Evolutionary conservation across 768 basidiomycete species (phyloP).

Genomic region (Filobasidium wieringae): DNA sequence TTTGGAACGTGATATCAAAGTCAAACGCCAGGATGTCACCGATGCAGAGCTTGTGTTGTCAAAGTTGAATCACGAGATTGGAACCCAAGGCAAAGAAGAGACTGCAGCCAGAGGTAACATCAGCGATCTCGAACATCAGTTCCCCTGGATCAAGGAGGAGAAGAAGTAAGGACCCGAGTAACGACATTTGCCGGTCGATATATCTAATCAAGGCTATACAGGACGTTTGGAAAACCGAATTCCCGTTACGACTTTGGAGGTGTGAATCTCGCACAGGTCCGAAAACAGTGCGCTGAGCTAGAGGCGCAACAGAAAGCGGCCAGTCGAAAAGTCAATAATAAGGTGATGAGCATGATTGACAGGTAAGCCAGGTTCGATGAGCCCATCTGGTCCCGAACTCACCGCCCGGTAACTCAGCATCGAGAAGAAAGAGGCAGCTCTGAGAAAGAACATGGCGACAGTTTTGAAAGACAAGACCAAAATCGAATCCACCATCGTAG

Average conservation of each 20-base stretch:
- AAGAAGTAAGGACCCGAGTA: slow-evolving; percentile 53
- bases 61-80: slow-evolving; percentile 60
- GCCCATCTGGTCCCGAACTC: background rate
- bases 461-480: slow-evolving; percentile 87
- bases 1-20: slow-evolving; percentile 69
- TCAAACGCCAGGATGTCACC: slow-evolving; percentile 58
- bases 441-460: slow-evolving; percentile 75
- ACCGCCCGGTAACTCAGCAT: slow-evolving; percentile 47
- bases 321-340: slow-evolving; percentile 92
- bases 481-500: slow-evolving; percentile 84
- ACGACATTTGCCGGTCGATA: background rate
- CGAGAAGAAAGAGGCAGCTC: slow-evolving; percentile 78
- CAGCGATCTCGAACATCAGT: slow-evolving; percentile 61
- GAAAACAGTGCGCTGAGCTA: slow-evolving; percentile 59
- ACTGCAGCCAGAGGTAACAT: slow-evolving; percentile 47
- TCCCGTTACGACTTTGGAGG: slow-evolving; percentile 68
- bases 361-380: slow-evolving; percentile 61
- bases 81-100: slow-evolving; percentile 54
- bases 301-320: slow-evolving; percentile 66
- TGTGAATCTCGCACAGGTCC: slow-evolving; percentile 51
- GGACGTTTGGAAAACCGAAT: slow-evolving; percentile 70
- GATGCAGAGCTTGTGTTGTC: slow-evolving; percentile 57
- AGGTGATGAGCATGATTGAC: slow-evolving; percentile 92
- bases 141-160: slow-evolving; percentile 82
- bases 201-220: slow-evolving; percentile 31